phyloP scores from a whole-genome alignment of 441 rosid species.

The Adansonia gregorii region DNA sequence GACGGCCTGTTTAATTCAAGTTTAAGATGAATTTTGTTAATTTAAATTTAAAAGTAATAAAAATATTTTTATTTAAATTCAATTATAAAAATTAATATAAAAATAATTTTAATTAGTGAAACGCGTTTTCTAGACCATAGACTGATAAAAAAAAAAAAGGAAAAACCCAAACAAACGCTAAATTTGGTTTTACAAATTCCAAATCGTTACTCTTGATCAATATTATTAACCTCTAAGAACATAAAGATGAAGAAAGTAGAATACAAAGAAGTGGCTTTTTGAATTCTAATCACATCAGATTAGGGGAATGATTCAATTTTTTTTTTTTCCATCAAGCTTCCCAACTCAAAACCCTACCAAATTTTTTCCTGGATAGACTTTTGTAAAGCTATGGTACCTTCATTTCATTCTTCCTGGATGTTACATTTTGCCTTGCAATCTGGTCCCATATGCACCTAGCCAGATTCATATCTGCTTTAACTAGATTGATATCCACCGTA shows the following conservation, averaged over 20 bases:
- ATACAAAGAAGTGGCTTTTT: not conserved
- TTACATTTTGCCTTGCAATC: conserved; percentile 25
- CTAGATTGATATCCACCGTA: not conserved
- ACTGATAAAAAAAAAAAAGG: too few relatives aligned
- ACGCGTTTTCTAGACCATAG: too few relatives aligned
- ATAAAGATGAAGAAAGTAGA: not conserved
- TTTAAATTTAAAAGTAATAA: too few relatives aligned
- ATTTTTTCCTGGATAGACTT: not conserved
- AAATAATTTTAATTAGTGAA: too few relatives aligned
- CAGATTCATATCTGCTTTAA: not conserved
- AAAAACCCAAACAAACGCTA: too few relatives aligned
- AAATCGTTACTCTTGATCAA: too few relatives aligned
- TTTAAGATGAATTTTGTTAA: too few relatives aligned
- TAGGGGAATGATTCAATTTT: not conserved
- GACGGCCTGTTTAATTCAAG: too few relatives aligned
- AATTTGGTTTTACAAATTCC: too few relatives aligned
- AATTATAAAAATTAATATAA: too few relatives aligned
- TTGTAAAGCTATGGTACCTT: not conserved
- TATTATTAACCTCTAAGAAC: not conserved
- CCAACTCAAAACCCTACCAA: conserved; percentile 14
- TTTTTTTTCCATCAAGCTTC: not conserved
- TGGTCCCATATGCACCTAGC: conserved; percentile 36
- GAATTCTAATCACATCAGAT: conserved; percentile 10
- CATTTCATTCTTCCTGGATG: conserved; percentile 24
- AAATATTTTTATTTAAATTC: too few relatives aligned